Evolutionary conservation across 305 asterid genomes (phyloP), one percentile per base, ranked within the genome.

Genomic region (Solanum chacoense): DNA sequence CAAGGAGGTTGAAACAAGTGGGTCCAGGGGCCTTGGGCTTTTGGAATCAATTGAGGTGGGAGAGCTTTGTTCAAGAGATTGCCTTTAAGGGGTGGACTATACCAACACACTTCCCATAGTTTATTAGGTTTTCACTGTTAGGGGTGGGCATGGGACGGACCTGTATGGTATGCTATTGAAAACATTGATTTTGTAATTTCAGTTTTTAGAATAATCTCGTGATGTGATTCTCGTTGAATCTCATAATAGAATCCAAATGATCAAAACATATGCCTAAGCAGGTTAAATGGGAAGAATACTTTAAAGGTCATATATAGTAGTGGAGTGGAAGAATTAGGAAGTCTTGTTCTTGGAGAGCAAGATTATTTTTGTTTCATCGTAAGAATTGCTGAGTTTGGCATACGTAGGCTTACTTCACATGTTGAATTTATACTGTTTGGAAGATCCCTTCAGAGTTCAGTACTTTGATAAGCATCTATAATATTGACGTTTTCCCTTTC

Each of bases 31-130:
- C 40, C 67, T 89, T 89, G 87, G 90, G 83, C 89, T 91, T 89
- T 91, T 89, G 90, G 90, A 78, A 89, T 89, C 91, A 87, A 91
- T 85, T 42, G n/a, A 81, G 86, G 73, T 29, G 73, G 87, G 72
- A 83, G 18, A 50, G 31, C 42, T 83, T 83, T 83, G 73, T 50
- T 36, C 42, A 83, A 83, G 42, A 31, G 42, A 83, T 29, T 50
- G 73, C 73, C 42, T 29, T 83, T 45, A 50, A 50, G 71, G 40
- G 36, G 40, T 38, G 24, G 84, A 35, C 31, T 78, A 37, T 37
- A 38, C 65, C 18, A 5, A 38, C 34, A 78, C 35, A 24, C 35
- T 36, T 76, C 18, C 83, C 31, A 35, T 35, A 9, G 55, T 77
- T 36, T 22, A 36, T 77, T 37, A 76, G 31, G 10, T 76, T 37